Percentiles rank a stretch among this genome's conserved stretches.
Conservation (phyloP, 768 basidiomycete genomes). For the Gymnopilus dilepis region DNA sequence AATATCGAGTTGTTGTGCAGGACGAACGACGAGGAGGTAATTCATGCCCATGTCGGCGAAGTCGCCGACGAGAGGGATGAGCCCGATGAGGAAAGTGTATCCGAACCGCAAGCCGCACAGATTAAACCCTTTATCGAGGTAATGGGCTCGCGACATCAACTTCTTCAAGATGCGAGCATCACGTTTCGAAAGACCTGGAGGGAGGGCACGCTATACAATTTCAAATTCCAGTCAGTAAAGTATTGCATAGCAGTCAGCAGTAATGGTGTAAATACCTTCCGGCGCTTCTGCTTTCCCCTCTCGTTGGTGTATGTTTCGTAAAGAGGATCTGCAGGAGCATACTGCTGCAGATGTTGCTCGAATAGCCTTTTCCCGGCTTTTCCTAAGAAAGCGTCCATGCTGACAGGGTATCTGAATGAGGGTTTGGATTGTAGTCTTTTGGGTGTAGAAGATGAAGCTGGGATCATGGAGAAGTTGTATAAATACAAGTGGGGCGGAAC, state of each 20-base stretch:
- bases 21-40: slow-evolving; percentile 78
- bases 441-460: background rate
- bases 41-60: slow-evolving; percentile 65
- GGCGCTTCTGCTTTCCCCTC: slow-evolving; percentile 58
- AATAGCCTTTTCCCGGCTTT: slow-evolving; percentile 67
- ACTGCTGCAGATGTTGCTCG: slow-evolving; percentile 64
- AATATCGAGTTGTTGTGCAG: slow-evolving; percentile 74
- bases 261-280: slow-evolving; percentile 51
- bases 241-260: background rate
- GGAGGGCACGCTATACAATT: slow-evolving; percentile 59
- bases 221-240: background rate
- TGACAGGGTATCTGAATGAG: slow-evolving; percentile 1
- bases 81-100: slow-evolving; percentile 82
- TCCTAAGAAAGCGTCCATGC: slow-evolving; percentile 37
- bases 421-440: background rate
- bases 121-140: slow-evolving; percentile 86
- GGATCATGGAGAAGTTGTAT: background rate
- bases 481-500: slow-evolving; percentile 1
- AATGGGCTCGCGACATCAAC: slow-evolving; percentile 78
- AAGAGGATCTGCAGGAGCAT: slow-evolving; percentile 74
- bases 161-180: slow-evolving; percentile 78
- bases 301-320: slow-evolving; percentile 69
- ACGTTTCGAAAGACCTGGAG: slow-evolving; percentile 75
- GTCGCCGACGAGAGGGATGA: slow-evolving; percentile 75
- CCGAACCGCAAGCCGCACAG: slow-evolving; percentile 85